Evolutionary conservation across 2,329 filamentous ascomycete genomes (phyloP).

Genomic region (Nannizziopsis barbatae): DNA sequence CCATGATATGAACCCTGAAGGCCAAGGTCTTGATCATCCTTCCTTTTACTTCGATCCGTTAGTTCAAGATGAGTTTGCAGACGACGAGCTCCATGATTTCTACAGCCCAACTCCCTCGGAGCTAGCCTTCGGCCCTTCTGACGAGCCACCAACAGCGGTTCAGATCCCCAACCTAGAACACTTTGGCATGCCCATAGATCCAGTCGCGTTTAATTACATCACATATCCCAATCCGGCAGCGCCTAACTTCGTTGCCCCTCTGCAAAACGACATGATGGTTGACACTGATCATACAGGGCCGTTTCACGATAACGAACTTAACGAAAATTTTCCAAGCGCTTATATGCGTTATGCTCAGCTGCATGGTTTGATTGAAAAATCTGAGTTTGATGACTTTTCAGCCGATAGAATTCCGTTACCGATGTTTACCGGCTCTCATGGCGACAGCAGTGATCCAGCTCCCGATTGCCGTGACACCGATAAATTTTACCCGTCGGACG

Average conservation of each 20-base stretch:
- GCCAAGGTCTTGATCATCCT: background rate
- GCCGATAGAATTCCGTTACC: slow-evolving; percentile 6
- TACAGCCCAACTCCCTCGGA: background rate
- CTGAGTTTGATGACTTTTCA: slow-evolving; percentile 10
- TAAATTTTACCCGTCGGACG: slow-evolving; percentile 16
- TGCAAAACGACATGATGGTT: background rate
- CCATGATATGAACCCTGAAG: background rate
- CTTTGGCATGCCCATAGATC: background rate
- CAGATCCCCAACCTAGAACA: background rate
- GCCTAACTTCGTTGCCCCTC: background rate
- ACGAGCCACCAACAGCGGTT: background rate
- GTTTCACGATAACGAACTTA: background rate
- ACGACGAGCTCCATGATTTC: background rate
- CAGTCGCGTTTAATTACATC: background rate
- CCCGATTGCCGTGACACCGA: slow-evolving; percentile 9
- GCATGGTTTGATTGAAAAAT: slow-evolving; percentile 10
- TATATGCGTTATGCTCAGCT: background rate
- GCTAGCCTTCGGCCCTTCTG: slow-evolving; percentile 1
- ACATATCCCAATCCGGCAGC: background rate
- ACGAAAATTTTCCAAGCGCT: slow-evolving; percentile 1
- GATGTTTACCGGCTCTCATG: background rate
- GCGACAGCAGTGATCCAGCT: slow-evolving; percentile 1
- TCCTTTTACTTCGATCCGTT: background rate
- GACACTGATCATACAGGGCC: background rate
- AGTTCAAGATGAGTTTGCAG: background rate